Evolutionary conservation across 805 yeast species (phyloP).

Genomic region (Saturnispora serradocipensis): DNA sequence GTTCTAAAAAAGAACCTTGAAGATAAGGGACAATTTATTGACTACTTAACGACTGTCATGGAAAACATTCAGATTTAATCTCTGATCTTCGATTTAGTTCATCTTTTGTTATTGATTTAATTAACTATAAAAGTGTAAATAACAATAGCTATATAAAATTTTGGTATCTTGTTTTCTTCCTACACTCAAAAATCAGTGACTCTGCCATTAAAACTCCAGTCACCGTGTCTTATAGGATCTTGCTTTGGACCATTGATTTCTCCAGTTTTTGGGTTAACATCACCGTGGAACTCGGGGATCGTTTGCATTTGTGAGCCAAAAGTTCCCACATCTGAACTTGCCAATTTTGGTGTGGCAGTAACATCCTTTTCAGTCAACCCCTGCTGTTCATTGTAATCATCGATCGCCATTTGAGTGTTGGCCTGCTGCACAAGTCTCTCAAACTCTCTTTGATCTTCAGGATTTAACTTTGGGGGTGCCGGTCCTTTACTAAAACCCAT

Average conservation of each 20-base stretch:
- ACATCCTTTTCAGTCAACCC: slow-evolving; percentile 22
- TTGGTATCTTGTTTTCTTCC: background rate
- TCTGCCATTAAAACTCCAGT: slow-evolving; percentile 92
- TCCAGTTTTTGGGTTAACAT: slow-evolving; percentile 86
- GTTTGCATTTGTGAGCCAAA: slow-evolving; percentile 63
- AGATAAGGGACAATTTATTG: slow-evolving; percentile 10
- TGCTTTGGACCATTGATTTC: slow-evolving; percentile 97
- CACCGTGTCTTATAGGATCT: slow-evolving; percentile 79
- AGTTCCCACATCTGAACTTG: slow-evolving; percentile 41
- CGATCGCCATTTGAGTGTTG: slow-evolving; percentile 66
- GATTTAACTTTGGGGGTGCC: slow-evolving; percentile 67
- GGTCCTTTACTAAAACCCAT: slow-evolving; percentile 19
- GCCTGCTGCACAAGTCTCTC: slow-evolving; percentile 79
- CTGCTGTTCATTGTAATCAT: slow-evolving; percentile 47
- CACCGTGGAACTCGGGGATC: slow-evolving; percentile 93
- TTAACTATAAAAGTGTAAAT: no score
- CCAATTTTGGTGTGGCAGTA: slow-evolving; percentile 23
- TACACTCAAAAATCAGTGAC: slow-evolving; percentile 74
- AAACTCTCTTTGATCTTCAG: slow-evolving; percentile 83
- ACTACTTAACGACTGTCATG: slow-evolving; percentile 8
- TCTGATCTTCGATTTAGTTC: background rate
- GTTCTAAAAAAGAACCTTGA: slow-evolving; percentile 16
- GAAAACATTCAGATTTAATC: background rate
- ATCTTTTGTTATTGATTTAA: background rate
- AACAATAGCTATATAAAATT: background rate